Percentiles rank a stretch among this genome's conserved stretches.
Evolutionary conservation across 805 yeast species (phyloP).

Genomic region (Nakazawaea laoshanensis): DNA sequence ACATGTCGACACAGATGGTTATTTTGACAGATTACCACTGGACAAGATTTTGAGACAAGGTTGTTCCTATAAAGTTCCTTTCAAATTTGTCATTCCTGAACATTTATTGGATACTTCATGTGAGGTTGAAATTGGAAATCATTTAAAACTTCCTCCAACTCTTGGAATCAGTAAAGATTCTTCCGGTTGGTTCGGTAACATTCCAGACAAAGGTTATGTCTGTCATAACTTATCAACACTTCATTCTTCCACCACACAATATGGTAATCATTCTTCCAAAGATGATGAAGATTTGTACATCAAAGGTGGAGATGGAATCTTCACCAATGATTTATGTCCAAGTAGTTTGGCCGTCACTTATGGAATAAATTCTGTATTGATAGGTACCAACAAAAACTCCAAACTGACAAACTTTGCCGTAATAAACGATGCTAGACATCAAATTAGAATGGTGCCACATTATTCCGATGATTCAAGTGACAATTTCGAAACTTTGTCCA

Average conservation of each 20-base stretch:
- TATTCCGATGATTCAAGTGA: constrained; percentile 1
- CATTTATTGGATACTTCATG: constrained; percentile 9
- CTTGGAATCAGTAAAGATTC: constrained; percentile 10
- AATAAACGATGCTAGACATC: constrained; percentile 8
- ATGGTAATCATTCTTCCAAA: constrained; percentile 2
- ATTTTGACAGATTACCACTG: constrained; percentile 6
- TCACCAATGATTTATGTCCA: constrained; percentile 11
- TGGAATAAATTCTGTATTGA: constrained; percentile 9
- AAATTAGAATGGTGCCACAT: constrained; percentile 10
- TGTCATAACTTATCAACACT: constrained; percentile 8
- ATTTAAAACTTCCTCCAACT: constrained; percentile 10
- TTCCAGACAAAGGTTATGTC: constrained; percentile 11
- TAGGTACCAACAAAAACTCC: constrained; percentile 5
- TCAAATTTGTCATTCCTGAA: constrained; percentile 9
- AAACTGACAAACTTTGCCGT: constrained; percentile 2
- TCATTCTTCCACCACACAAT: constrained; percentile 5
- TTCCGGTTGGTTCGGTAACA: constrained; percentile 11
- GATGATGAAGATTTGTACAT: neutral
- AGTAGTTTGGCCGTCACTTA: constrained; percentile 9
- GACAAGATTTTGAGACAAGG: constrained; percentile 5
- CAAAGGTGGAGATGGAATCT: constrained; percentile 12
- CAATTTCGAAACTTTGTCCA: neutral
- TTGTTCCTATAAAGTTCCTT: constrained; percentile 9
- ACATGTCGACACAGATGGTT: constrained; percentile 1
- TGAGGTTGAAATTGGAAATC: constrained; percentile 7